phyloP scores from a whole-genome alignment of 805 yeast genomes.

The Pichia scutulata region DNA sequence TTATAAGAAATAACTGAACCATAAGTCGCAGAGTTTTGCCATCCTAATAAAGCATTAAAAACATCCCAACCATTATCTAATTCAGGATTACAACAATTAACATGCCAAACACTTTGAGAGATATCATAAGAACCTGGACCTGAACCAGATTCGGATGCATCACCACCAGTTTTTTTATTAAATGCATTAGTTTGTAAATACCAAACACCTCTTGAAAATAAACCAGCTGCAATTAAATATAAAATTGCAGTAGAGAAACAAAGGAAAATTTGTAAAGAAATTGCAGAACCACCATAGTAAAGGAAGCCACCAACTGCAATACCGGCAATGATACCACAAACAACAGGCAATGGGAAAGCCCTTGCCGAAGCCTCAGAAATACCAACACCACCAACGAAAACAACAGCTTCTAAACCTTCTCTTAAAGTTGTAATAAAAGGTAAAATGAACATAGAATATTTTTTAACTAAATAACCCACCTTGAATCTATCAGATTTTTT shows the following conservation, averaged over 20 bases:
- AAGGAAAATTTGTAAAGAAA: conserved; percentile 83
- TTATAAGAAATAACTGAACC: conserved; percentile 89
- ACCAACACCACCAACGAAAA: conserved; percentile 95
- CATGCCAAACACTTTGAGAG: conserved; percentile 80
- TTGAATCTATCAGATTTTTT: conserved; percentile 43
- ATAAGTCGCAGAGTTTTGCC: conserved; percentile 95
- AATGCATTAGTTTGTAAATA: conserved; percentile 65
- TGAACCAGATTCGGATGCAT: conserved; percentile 84
- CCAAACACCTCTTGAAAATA: conserved; percentile 93
- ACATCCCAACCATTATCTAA: conserved; percentile 94
- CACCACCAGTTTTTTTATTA: conserved; percentile 76
- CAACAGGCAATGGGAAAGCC: conserved; percentile 90
- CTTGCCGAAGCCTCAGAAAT: conserved; percentile 36
- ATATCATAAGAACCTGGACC: conserved; percentile 96
- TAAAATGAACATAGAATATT: conserved; percentile 81
- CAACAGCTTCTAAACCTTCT: conserved; percentile 96
- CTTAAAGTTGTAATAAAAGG: conserved; percentile 89
- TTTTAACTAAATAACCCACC: conserved; percentile 50
- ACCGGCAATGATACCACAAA: conserved; percentile 81
- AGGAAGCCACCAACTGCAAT: conserved; percentile 56
- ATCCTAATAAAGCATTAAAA: conserved; percentile 87
- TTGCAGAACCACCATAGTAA: conserved; percentile 73
- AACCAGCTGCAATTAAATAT: conserved; percentile 85
- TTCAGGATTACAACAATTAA: conserved; percentile 95
- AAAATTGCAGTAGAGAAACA: conserved; percentile 81